A percentile compares a stretch with the other conserved stretches of the same genome.
phyloP scores from a whole-genome alignment of 2,329 filamentous ascomycete species.

The Xenoacremonium recifei region DNA sequence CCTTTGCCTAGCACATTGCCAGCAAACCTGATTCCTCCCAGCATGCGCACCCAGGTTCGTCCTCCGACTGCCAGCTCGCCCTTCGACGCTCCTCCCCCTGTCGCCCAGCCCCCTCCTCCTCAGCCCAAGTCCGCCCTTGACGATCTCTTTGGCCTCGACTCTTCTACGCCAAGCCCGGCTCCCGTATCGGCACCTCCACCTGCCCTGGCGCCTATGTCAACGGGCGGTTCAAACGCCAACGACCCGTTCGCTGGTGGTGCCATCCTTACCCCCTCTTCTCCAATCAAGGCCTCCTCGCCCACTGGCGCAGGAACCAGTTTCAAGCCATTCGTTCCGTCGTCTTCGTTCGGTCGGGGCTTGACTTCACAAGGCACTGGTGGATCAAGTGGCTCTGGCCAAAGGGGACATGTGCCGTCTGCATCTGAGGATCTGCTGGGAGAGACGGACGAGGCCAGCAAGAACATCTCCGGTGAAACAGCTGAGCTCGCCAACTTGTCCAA shows the following conservation, averaged over 20 bases:
- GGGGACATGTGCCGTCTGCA: conserved; percentile 44
- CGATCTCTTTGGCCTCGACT: conserved; percentile 90
- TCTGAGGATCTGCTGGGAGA: conserved; percentile 89
- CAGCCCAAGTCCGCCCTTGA: conserved; percentile 80
- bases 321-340: conserved; percentile 90
- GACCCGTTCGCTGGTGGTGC: conserved; percentile 62
- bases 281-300: conserved; percentile 47
- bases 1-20: conserved; percentile 76
- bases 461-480: conserved; percentile 82
- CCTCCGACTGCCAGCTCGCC: conserved; percentile 51
- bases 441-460: conserved; percentile 85
- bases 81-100: conserved; percentile 47
- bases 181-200: conserved; percentile 58
- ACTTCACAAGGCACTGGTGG: conserved; percentile 74
- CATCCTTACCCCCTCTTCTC: conserved; percentile 51
- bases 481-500: conserved; percentile 96
- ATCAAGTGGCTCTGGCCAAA: conserved; percentile 31
- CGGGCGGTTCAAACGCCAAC: conserved; percentile 66
- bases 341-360: conserved; percentile 84
- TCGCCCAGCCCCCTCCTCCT: conserved; percentile 35
- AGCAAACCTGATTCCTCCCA: conserved; percentile 79
- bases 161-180: conserved; percentile 48
- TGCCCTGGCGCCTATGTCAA: conserved; percentile 62
- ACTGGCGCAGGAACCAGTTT: conserved; percentile 60
- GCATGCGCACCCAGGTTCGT: conserved; percentile 65